Percentiles rank a stretch among this genome's conserved stretches.
phyloP scores from a whole-genome alignment of 208 protist species.

The Trypanosoma boissoni region DNA sequence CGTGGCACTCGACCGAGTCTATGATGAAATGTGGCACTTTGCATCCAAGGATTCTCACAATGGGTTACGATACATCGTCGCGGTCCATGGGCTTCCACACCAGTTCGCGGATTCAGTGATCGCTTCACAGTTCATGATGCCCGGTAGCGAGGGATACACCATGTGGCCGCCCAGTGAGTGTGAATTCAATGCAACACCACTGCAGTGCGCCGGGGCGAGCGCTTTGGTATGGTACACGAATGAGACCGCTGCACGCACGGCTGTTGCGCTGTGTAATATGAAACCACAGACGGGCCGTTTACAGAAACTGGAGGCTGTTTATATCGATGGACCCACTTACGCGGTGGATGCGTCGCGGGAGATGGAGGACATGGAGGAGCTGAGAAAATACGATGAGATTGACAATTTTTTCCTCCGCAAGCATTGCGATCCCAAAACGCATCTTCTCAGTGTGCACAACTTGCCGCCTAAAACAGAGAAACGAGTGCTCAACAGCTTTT shows the following conservation, averaged over 20 bases:
- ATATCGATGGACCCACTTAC: not conserved
- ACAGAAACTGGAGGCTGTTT: slow-evolving; percentile 15
- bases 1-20: slow-evolving; percentile 24
- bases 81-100: slow-evolving; percentile 39
- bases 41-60: slow-evolving; percentile 4
- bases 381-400: slow-evolving; percentile 22
- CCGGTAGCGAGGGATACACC: slow-evolving; percentile 29
- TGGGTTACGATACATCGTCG: slow-evolving; percentile 16
- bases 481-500: slow-evolving; percentile 50
- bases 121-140: slow-evolving; percentile 20
- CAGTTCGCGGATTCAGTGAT: slow-evolving; percentile 19
- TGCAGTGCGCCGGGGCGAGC: slow-evolving; percentile 33
- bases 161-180: slow-evolving; percentile 19
- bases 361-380: too few relatives aligned
- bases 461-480: slow-evolving; percentile 43
- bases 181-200: not conserved
- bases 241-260: slow-evolving; percentile 20
- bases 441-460: slow-evolving; percentile 73
- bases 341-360: not conserved
- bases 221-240: slow-evolving; percentile 39
- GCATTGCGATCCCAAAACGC: slow-evolving; percentile 29
- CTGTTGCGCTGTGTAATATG: slow-evolving; percentile 19
- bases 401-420: slow-evolving; percentile 53
- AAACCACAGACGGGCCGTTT: slow-evolving; percentile 7
- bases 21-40: slow-evolving; percentile 39